Evolutionary conservation across 2,329 filamentous ascomycete genomes (phyloP), one percentile per base, ranked within the genome.

Genomic region (Trichoderma polysporum): DNA sequence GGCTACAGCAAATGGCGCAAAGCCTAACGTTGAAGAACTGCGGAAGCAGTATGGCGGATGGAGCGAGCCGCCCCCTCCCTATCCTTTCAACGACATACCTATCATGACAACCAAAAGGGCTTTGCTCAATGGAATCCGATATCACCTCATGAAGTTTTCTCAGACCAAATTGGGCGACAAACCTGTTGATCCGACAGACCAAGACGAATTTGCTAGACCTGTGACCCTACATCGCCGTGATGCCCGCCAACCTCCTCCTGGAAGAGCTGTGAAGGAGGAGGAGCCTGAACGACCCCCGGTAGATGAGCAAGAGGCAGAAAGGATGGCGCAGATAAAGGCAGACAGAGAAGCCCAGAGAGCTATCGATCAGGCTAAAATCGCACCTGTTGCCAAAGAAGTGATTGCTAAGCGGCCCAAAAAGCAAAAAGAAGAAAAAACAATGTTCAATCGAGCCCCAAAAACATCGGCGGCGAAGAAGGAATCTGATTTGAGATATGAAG

Each of bases 141-240:
- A 93, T 74, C 95, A 99, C 76, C 87, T 97, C 69, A 94, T 97
- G 83, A 90, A 92, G 72, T 89, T 99, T 72, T 76, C 80, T 66
- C 85, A 90, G 69, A 82, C 85, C 60, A 88, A 88, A 73, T 73
- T 79, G 10, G 77, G 76, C 22, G 82, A 82, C 69, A 90, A 91
- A 71, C 85, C 88, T 35, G 75, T 92, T 68, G 90, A 98, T 74
- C 86, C 88, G 2, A 83, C 83, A 29, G 81, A 90, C 71, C 89
- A 94, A 71, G 83, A 89, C 6, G 89, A 96, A 60, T 99, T 98
- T 75, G 90, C 91, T 19, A 88, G 93, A 31, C 95, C 95, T 0
- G 91, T 98, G 35, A 90, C 92, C 41, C 82, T 99, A 41, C 94
- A 98, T 76, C 89, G 95, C 69, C 91, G 95, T 66, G 94, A 97